Evolutionary conservation across 1,284 basidiomycete genomes (phyloP), one percentile per base, ranked within the genome.

Genomic region (Boletus subluridellus): DNA sequence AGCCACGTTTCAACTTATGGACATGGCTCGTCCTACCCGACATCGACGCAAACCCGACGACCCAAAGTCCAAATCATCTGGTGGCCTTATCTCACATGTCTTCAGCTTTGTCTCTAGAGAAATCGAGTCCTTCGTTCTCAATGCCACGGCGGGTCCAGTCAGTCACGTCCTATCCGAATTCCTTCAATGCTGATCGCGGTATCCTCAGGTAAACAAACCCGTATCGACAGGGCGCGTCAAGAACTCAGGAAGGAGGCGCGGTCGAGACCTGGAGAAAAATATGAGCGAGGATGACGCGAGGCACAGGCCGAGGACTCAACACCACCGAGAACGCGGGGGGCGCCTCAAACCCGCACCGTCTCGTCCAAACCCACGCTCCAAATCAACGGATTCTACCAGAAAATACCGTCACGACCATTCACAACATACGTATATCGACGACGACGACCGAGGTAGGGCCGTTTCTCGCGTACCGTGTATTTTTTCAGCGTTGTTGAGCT

Each of bases 91-190:
- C 44, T 82, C 85, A 6, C 82, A 82, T 61, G 85, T 90, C 8
- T 78, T 90, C 65, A 80, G 73, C 67, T 88, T 85, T 67, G 81
- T 90, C 5, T 82, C 87, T n/a, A 77, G 82, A 48, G 88, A 90
- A 69, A 66, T 90, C 34, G 83, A 83, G 50, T 85, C 84, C 15
- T 90, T 90, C 70, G 78, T 90, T 21, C 73, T 80, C 41, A 85
- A 77, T 65, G 89, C 88, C 52, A 83, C 84, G 5, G 57, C 86
- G 3, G 74, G 74, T 38, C 54, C 55, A 60, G 64, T 65, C 64
- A 63, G 69, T 66, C 49, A n/a, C n/a, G 5, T 48, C 39, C 34
- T 28, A 6, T 48, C 28, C 17, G 14, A 6, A 32, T 38, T 45
- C 41, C 7, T 15, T 54, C 28, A 24, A 5, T 49, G 35, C 55